These are phyloP conservation scores for Exophiala lecanii-corni DNA, from an alignment of 2,329 filamentous ascomycete species.

Conservation along the genomic window DNA sequence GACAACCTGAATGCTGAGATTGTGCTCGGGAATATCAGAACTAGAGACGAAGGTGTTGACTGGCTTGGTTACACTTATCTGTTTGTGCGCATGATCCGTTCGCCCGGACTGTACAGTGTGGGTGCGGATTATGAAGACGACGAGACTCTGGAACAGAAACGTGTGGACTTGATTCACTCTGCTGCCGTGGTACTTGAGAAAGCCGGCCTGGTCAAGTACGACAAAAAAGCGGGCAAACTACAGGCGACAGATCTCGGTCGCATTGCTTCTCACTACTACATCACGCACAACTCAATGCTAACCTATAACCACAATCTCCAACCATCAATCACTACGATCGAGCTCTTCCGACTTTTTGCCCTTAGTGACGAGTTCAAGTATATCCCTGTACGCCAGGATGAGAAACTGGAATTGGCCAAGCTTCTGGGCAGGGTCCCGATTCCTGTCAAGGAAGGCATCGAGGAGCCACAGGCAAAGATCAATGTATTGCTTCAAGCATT, in stretches of 20 bases:
- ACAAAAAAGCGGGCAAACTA: slow-evolving; percentile 83
- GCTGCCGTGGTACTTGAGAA: slow-evolving; percentile 83
- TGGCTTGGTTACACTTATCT: slow-evolving; percentile 98
- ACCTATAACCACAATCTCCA: slow-evolving; percentile 96
- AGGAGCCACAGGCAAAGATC: slow-evolving; percentile 96
- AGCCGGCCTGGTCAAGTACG: slow-evolving; percentile 87
- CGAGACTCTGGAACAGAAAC: slow-evolving; percentile 85
- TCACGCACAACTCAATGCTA: slow-evolving; percentile 91
- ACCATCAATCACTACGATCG: slow-evolving; percentile 85
- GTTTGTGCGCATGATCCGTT: slow-evolving; percentile 95
- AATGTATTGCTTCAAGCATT: slow-evolving; percentile 96
- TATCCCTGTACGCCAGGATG: slow-evolving; percentile 93
- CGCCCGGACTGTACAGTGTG: slow-evolving; percentile 90
- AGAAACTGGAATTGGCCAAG: slow-evolving; percentile 94
- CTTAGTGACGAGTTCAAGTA: slow-evolving; percentile 98
- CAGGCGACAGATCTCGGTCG: slow-evolving; percentile 91
- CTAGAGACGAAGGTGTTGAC: slow-evolving; percentile 92
- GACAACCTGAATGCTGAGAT: slow-evolving; percentile 97
- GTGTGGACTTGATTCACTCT: slow-evolving; percentile 95
- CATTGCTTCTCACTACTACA: slow-evolving; percentile 97
- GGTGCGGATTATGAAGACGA: slow-evolving; percentile 94
- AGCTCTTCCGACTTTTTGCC: slow-evolving; percentile 93
- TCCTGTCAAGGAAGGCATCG: slow-evolving; percentile 94
- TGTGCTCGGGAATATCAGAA: slow-evolving; percentile 88
- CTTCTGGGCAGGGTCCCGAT: slow-evolving; percentile 85